phyloP scores from a whole-genome alignment of 345 rosid genomes.

The Carallia brachiata region DNA sequence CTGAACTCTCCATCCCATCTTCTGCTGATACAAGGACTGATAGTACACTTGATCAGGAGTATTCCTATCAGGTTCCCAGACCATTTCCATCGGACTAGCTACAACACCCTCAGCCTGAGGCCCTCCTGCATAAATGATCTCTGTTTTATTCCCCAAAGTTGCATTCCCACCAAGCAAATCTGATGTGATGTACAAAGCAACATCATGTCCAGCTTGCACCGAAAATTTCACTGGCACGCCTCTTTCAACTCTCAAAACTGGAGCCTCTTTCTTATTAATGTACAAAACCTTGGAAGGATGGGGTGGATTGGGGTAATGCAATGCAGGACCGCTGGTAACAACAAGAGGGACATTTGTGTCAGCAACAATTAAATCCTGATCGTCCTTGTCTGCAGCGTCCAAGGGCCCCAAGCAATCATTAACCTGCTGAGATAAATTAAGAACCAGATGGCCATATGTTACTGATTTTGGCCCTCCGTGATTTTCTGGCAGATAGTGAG shows the following conservation, averaged over 20 bases:
- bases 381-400: constrained; percentile 68
- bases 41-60: constrained; percentile 88
- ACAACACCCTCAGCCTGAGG: constrained; percentile 80
- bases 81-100: constrained; percentile 69
- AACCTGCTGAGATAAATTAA: constrained; percentile 45
- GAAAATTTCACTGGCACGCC: constrained; percentile 67
- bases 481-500: constrained; percentile 81
- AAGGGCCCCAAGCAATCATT: constrained; percentile 65
- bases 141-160: constrained; percentile 64
- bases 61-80: constrained; percentile 89
- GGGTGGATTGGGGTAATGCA: constrained; percentile 67
- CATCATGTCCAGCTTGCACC: constrained; percentile 73
- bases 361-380: constrained; percentile 61
- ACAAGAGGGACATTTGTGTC: constrained; percentile 52
- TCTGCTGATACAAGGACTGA: constrained; percentile 72
- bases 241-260: constrained; percentile 69
- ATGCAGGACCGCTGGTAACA: constrained; percentile 41
- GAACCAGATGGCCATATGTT: constrained; percentile 44
- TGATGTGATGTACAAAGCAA: constrained; percentile 71
- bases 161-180: constrained; percentile 95
- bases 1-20: constrained; percentile 97
- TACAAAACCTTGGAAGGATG: constrained; percentile 60
- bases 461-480: constrained; percentile 61
- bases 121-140: constrained; percentile 87
- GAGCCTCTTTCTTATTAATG: constrained; percentile 73